Percentiles rank a stretch among this genome's conserved stretches.
These are phyloP conservation scores for Backusella parvicylindrica DNA, from an alignment of 192 early-diverging fungal species.

Conservation along the genomic window DNA sequence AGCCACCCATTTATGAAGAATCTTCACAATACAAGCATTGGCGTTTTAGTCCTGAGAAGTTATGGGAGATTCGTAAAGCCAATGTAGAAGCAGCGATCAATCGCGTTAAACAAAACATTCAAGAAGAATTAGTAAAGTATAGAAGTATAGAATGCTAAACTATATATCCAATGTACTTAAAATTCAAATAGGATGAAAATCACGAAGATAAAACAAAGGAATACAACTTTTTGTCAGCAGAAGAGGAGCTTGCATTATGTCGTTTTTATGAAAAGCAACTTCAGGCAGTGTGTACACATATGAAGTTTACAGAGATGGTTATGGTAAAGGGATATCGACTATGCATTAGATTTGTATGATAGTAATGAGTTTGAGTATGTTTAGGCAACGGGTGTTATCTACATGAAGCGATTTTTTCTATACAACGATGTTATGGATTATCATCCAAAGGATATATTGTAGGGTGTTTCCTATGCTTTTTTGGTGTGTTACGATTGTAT, in stretches of 20 bases:
- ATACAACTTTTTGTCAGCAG: slow-evolving; percentile 40
- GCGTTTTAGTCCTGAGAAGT: slow-evolving; percentile 54
- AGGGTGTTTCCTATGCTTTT: background rate
- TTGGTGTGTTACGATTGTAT: background rate
- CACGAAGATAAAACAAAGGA: slow-evolving; percentile 11
- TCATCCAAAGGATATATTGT: slow-evolving; percentile 75
- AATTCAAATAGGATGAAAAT: background rate
- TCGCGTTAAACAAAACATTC: slow-evolving; percentile 53
- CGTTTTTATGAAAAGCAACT: slow-evolving; percentile 53
- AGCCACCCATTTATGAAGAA: slow-evolving; percentile 54
- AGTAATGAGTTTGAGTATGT: slow-evolving; percentile 4
- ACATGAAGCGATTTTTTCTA: slow-evolving; percentile 79
- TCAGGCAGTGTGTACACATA: slow-evolving; percentile 37
- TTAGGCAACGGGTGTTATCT: slow-evolving; percentile 76
- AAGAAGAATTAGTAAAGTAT: slow-evolving; percentile 49
- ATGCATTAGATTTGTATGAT: background rate
- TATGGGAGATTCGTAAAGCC: slow-evolving; percentile 54
- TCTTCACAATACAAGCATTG: slow-evolving; percentile 74
- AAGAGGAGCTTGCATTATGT: slow-evolving; percentile 52
- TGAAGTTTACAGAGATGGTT: slow-evolving; percentile 42
- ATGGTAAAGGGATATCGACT: slow-evolving; percentile 23
- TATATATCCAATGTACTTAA: background rate
- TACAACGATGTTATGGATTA: slow-evolving; percentile 81
- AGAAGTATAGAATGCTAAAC: background rate
- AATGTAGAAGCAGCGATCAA: slow-evolving; percentile 54